Evolutionary conservation across 164 flowering plant species (phyloP).

Genomic region (Litsea cubeba): DNA sequence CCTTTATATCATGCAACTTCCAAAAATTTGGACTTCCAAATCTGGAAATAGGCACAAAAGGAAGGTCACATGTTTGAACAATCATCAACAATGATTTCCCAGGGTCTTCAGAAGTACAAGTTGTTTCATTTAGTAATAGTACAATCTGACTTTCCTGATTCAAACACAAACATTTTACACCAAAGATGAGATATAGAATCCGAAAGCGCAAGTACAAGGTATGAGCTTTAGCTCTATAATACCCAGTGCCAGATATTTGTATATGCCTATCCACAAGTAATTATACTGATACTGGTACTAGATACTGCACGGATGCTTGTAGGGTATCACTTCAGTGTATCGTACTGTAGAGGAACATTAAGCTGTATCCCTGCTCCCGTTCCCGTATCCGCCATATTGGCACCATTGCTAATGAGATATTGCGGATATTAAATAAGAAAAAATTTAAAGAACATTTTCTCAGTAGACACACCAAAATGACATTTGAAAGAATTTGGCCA

Average conservation of each 20-base stretch:
- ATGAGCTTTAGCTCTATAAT: no score
- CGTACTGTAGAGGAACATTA: no score
- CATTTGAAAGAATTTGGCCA: no score
- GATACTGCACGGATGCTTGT: no score
- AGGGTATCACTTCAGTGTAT: no score
- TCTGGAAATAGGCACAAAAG: slow-evolving; percentile 57
- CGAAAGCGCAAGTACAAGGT: not conserved
- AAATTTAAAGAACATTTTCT: not conserved
- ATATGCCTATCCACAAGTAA: no score
- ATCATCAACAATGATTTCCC: slow-evolving; percentile 70
- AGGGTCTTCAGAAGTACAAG: slow-evolving; percentile 47
- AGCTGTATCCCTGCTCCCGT: no score
- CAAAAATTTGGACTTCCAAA: slow-evolving; percentile 36
- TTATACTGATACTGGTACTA: no score
- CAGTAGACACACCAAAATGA: not conserved
- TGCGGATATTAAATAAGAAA: not conserved
- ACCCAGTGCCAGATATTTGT: no score
- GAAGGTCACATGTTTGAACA: slow-evolving; percentile 57
- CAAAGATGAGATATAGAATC: not conserved
- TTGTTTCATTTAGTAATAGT: slow-evolving; percentile 55
- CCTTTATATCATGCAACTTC: slow-evolving; percentile 67
- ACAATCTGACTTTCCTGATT: slow-evolving; percentile 83
- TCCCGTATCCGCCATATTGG: no score
- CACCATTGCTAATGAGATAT: not conserved
- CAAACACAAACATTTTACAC: not conserved